Base-by-base conservation (phyloP, 106 monocot species). In the Dendrobium officinale region DNA sequence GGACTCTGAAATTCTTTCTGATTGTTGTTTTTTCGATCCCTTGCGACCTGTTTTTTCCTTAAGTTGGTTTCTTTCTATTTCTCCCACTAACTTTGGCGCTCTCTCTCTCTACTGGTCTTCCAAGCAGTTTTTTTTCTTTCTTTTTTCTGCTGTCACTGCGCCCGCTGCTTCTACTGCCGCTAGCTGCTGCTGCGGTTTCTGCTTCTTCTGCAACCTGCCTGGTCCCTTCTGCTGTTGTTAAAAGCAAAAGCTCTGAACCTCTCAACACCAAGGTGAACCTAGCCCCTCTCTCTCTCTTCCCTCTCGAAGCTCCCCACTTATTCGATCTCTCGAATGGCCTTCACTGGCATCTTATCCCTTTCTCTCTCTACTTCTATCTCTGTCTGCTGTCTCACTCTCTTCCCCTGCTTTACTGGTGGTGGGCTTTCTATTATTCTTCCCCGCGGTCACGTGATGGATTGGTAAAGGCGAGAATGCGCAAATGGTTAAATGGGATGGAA, bases 1-100 rank as follows among this genome's bases (percentile, higher is more conserved):
- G 79, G 80, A 42, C 67, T 80, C 84, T 84, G 84, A 80, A 84
- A 84, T 84, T 84, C 83, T 74, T 75, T 84, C 84, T 80, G 80
- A 84, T 67, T 11, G 79, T 79, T 80, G 64, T 80, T 84, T 64
- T 72, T 55, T 77, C 51, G 51, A 77, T 58, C 58, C 20, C 43
- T 41, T n/a, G 51, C 72, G 37, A 41, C 20, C 78, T 31, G 26
- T 33, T 73, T 51, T 51, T 15, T 26, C 72, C 80, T 80, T 45
- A 9, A 6, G 8, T 45, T 45, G 45, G 51, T 15, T 56, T 73
- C 42, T 42, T 55, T 55, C 15, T 20, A 16, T 26, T n/a, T 58
- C 75, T 74, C 75, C 75, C 70, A 37, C 70, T 70, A 70, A 70
- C 27, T 70, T 70, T 70, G 70, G 37, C 37, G 43, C 6, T 20